Conservation (phyloP, 2,329 filamentous ascomycete genomes). For the Aspergillus niger region DNA sequence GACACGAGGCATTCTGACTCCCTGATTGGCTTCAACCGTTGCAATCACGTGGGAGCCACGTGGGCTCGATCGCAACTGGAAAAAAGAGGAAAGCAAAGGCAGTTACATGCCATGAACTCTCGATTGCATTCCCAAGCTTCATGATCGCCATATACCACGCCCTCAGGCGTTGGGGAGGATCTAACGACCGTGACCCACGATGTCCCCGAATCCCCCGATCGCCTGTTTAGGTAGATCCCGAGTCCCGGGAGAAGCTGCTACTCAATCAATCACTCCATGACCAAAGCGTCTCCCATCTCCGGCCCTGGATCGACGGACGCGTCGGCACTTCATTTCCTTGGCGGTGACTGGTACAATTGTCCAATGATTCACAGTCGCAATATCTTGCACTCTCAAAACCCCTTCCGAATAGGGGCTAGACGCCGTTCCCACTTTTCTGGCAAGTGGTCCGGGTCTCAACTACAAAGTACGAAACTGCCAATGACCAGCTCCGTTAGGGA, state of each 20-base stretch:
- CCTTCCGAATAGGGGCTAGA: neutral
- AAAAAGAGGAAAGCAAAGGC: too few relatives aligned
- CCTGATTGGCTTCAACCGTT: neutral
- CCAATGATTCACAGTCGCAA: neutral
- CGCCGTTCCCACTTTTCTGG: neutral
- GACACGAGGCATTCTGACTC: too few relatives aligned
- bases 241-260: neutral
- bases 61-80: neutral
- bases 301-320: neutral
- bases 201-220: neutral
- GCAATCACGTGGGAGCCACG: neutral
- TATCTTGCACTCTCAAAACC: neutral
- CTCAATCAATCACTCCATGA: neutral
- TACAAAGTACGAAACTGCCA: too few relatives aligned
- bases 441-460: too few relatives aligned
- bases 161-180: neutral
- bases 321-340: neutral
- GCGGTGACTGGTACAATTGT: neutral
- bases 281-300: neutral
- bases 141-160: neutral
- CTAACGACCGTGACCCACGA: neutral
- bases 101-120: neutral
- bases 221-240: slow-evolving; percentile 1
- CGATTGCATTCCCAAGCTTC: neutral
- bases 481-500: neutral